Evolutionary conservation across 2,329 filamentous ascomycete species (phyloP), one percentile per base, ranked within the genome.

Genomic region (Plectosphaerella sp.): DNA sequence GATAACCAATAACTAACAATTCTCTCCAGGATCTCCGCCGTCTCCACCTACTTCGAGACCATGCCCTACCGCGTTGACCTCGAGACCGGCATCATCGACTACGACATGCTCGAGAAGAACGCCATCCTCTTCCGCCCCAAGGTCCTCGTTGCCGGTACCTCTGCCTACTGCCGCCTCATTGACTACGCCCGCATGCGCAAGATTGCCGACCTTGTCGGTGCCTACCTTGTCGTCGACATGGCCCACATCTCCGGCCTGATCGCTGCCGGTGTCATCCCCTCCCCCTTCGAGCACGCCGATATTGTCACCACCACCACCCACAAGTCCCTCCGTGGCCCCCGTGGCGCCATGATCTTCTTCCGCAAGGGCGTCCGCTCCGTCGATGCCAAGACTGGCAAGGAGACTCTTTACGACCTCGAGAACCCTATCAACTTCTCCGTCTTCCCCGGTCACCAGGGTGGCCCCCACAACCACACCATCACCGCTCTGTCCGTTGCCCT

Each of bases 261-360:
- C 58, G 91, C 94, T 48, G 91, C 91, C 55, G 89, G 87, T 63
- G 94, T 97, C 62, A 94, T 97, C 67, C 91, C 92, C 57, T 92
- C 90, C 47, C 94, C 94, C 45, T 99, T 99, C 78, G 79, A 84
- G 58, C 79, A 96, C 72, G 93, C 94, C 60, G 94, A 99, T 69
- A 88, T 99, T 53, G 94, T 99, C 63, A 99, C 94, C 58, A 99
- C 94, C 58, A 99, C 94, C 57, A 99, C 94, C 46, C 94, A 99
- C 86, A 99, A 99, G 83, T 97, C 92, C 52, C 88, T 99, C 62
- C 91, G 94, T 74, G 94, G 94, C 54, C 94, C 94, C 54, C 91
- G 94, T 71, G 94, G 94, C 67, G 94, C 94, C 69, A 99, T 99
- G 94, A 99, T 99, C 77, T 99, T 99, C 84, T 99, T 92, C 86